These are phyloP conservation scores for Kodamaea sp. DNA, from an alignment of 1,139 yeast genomes.

Conservation along the genomic window DNA sequence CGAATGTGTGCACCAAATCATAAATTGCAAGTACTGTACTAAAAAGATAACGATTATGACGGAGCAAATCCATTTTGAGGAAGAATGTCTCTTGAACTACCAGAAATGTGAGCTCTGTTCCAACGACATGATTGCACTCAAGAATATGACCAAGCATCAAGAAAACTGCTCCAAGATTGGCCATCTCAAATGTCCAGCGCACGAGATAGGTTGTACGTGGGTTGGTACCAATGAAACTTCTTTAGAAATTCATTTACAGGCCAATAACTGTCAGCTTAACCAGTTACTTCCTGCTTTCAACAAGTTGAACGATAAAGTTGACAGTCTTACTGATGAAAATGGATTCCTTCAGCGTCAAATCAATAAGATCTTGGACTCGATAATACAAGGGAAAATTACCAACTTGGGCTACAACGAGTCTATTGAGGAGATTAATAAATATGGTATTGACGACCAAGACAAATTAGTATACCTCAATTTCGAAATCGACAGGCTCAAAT, in stretches of 20 bases:
- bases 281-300: slow-evolving; percentile 33
- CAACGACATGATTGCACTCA: slow-evolving; percentile 43
- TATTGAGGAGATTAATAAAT: slow-evolving; percentile 44
- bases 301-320: slow-evolving; percentile 16
- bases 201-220: slow-evolving; percentile 44
- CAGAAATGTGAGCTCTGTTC: slow-evolving; percentile 41
- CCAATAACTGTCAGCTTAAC: slow-evolving; percentile 36
- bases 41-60: slow-evolving; percentile 31
- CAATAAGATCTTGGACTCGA: slow-evolving; percentile 47
- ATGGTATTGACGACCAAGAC: slow-evolving; percentile 31
- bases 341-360: slow-evolving; percentile 43
- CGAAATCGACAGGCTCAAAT: slow-evolving; percentile 43
- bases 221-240: slow-evolving; percentile 40
- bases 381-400: slow-evolving; percentile 52
- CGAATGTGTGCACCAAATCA: slow-evolving; percentile 36
- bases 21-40: slow-evolving; percentile 44
- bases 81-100: slow-evolving; percentile 44
- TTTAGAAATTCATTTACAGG: slow-evolving; percentile 39
- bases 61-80: slow-evolving; percentile 34
- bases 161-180: slow-evolving; percentile 38
- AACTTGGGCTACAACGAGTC: slow-evolving; percentile 52
- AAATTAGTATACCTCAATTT: slow-evolving; percentile 36
- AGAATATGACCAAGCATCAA: slow-evolving; percentile 33
- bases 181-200: slow-evolving; percentile 41
- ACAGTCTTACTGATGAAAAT: slow-evolving; percentile 19